Evolutionary conservation across 805 yeast genomes (phyloP), one percentile per base, ranked within the genome.

Genomic region (Metschnikowia kunwiensis): DNA sequence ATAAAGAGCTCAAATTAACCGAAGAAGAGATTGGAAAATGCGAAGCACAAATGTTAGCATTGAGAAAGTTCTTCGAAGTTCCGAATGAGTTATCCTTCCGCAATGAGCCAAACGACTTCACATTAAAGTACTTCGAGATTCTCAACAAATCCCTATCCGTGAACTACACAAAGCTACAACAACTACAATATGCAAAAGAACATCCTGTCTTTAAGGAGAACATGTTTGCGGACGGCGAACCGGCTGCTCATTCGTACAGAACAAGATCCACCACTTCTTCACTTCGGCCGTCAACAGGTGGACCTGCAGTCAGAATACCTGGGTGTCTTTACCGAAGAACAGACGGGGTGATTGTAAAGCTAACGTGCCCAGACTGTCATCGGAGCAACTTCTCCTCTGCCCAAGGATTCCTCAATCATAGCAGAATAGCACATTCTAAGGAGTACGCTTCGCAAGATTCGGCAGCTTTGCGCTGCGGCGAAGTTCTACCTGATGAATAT

Each of bases 321-420:
- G 72, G 72, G 7, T 80, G 86, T 46, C 69, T 81, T 3, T 81
- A 79, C 50, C 66, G 79, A 43, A 57, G 87, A 42, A 75, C 81
- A 5, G 93, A 85, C 55, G 89, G 89, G 2, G 68, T 81, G 1
- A 60, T 82, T 14, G 87, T 85, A 2, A 68, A 78, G 32, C 66
- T 85, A 24, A 78, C 77, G 7, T 85, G 95, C 55, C 75, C 79
- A 1, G 74, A 70, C 33, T 85, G 95, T 58, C 72, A 67, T 8
- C 58, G 89, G 34, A 70, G 78, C 27, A 84, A 82, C 43, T 85
- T 85, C 52, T 79, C 86, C 7, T 76, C 84, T 10, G 86, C 88
- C 0, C 93, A 85, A 53, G 93, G 93, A 11, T 82, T 85, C 47
- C 69, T 83, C 24, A 85, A 83, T 55, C 94, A 85, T 56, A 75